Evolutionary conservation across 345 rosid genomes (phyloP).

Genomic region (Linum usitatissimum): DNA sequence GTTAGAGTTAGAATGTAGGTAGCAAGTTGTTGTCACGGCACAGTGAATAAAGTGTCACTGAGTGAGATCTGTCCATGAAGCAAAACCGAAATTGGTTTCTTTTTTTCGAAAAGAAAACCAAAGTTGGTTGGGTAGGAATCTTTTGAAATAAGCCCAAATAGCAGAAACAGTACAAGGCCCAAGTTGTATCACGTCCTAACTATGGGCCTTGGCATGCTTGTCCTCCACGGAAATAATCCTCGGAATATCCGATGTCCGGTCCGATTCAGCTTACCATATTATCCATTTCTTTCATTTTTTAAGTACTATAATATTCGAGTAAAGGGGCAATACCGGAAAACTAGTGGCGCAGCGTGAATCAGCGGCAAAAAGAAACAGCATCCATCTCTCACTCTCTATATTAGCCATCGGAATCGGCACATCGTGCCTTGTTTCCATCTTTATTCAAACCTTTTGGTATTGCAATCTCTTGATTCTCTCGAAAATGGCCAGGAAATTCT

Average conservation of each 20-base stretch:
- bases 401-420: background rate
- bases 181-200: background rate
- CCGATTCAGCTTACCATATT: too few relatives aligned
- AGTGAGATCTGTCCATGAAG: too few relatives aligned
- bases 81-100: too few relatives aligned
- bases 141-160: too few relatives aligned
- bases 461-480: slow-evolving; percentile 17
- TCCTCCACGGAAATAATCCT: background rate
- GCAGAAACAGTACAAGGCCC: too few relatives aligned
- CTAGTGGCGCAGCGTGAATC: background rate
- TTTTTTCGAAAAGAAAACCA: too few relatives aligned
- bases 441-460: background rate
- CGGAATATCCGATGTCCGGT: background rate
- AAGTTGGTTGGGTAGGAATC: too few relatives aligned
- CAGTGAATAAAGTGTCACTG: too few relatives aligned
- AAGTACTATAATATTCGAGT: background rate
- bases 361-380: background rate
- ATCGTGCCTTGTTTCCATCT: too few relatives aligned
- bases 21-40: too few relatives aligned
- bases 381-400: background rate
- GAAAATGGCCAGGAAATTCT: slow-evolving; percentile 52
- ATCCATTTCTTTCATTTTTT: background rate
- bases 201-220: background rate
- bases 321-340: background rate
- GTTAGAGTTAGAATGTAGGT: too few relatives aligned